These are phyloP conservation scores for Ustilago lituana DNA, from an alignment of 1,284 basidiomycete species.

Conservation along the genomic window DNA sequence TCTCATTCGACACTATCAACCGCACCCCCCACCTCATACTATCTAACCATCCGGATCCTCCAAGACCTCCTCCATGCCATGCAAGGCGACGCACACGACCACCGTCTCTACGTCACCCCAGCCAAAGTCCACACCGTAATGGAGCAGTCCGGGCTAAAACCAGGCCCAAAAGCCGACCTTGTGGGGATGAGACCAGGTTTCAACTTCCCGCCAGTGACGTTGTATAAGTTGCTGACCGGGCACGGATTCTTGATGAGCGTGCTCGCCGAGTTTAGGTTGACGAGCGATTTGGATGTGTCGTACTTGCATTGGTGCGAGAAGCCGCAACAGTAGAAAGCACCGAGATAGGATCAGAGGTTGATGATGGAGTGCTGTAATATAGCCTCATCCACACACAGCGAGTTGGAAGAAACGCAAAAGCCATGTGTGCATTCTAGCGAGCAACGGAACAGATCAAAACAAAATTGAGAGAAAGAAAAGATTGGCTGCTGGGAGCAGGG, in stretches of 20 bases:
- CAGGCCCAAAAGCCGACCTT: conserved; percentile 19
- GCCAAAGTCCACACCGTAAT: conserved; percentile 16
- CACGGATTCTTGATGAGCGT: conserved; percentile 21
- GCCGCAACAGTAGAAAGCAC: no score
- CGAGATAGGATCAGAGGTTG: no score
- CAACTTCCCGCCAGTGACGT: conserved; percentile 12
- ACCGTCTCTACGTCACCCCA: conserved; percentile 40
- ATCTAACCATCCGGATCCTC: conserved; percentile 41
- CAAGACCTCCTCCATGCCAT: conserved; percentile 38
- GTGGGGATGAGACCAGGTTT: conserved; percentile 30
- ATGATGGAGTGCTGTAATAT: no score
- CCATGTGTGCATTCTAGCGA: not conserved
- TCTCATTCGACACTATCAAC: conserved; percentile 73
- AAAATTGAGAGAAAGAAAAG: conserved; percentile 1
- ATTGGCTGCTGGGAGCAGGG: no score
- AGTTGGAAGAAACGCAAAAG: no score
- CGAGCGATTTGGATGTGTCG: conserved; percentile 19
- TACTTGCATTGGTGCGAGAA: conserved; percentile 37
- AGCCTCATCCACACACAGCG: no score
- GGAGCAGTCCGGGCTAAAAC: conserved; percentile 1
- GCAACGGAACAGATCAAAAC: not conserved
- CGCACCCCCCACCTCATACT: conserved; percentile 49
- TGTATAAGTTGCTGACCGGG: conserved; percentile 23
- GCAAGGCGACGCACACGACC: conserved; percentile 51
- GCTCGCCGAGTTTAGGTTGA: conserved; percentile 17